Base-by-base conservation (phyloP, 345 rosid genomes). In the Gossypium anomalum region DNA sequence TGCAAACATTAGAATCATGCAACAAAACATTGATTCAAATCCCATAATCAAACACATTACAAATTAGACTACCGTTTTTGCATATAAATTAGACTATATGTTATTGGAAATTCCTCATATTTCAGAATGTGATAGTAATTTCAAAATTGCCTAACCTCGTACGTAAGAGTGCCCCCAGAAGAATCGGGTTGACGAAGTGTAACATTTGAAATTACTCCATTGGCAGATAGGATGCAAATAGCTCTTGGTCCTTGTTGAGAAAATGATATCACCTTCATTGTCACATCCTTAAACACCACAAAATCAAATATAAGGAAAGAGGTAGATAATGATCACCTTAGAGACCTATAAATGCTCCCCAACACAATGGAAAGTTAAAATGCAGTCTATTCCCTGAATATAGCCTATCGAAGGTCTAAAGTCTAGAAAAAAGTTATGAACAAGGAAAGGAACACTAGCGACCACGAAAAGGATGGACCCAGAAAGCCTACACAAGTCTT, bases 191-290 rank as follows among this genome's bases (percentile, higher is more conserved):
- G 97, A 67, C 94, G 89, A 79, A 91, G 89, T 2, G 94, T 89
- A 23, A 87, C 94, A 72, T 87, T 91, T 9, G 97, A 91, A 75
- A 91, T 87, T 27, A 85, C 86, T 76, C 97, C 97, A 79, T 86
- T 91, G 41, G 97, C 97, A 19, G 91, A 89, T 55, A 91, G 82
- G 25, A 91, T 86, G 83, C 97, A 91, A 70, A 91, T 86, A 69
- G 92, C 92, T 76, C 94, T 87, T 25, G 92, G 92, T 77, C 97
- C 94, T 89, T 86, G 92, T 79, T 91, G 97, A 22, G 97, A 89
- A 81, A 91, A 89, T 49, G 97, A 89, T 80, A 91, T 91, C 41
- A 91, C 86, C 86, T 90, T 89, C 94, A 89, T 89, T 0, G 86
- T 89, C 58, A 91, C 86, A 78, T 91, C 97, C 97, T 91, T 85